Percentiles rank a stretch among this genome's conserved stretches.
Conservation (phyloP, 371 early-diverging fungal species). For the Mortierella polycephala region DNA sequence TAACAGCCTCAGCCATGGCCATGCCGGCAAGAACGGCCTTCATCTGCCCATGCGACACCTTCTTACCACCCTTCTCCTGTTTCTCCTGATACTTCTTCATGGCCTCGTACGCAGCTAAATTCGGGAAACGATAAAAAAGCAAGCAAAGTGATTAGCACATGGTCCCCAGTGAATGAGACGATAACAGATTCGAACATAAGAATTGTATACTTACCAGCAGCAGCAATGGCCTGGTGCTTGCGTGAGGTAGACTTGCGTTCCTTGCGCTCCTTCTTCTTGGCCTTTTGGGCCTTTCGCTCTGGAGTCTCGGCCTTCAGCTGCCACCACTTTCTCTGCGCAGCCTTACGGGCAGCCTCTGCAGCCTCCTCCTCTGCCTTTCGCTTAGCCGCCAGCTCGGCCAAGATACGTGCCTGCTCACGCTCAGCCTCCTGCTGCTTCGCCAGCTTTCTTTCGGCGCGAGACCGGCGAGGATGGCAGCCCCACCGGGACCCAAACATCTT, state of each 20-base stretch:
- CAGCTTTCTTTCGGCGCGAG: constrained; percentile 39
- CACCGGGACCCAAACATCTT: constrained; percentile 47
- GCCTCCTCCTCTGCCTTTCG: constrained; percentile 29
- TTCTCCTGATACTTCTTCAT: constrained; percentile 46
- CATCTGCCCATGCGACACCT: constrained; percentile 46
- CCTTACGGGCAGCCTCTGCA: constrained; percentile 25
- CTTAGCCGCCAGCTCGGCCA: constrained; percentile 35
- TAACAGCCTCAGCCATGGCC: constrained; percentile 53
- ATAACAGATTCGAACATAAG: too few species aligned
- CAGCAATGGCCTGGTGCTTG: constrained; percentile 40
- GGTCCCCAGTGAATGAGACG: too few species aligned
- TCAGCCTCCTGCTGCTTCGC: constrained; percentile 42
- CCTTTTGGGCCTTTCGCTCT: constrained; percentile 14
- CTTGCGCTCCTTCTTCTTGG: constrained; percentile 34
- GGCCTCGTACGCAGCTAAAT: constrained; percentile 47
- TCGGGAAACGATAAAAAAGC: neutral
- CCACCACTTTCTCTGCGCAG: constrained; percentile 41
- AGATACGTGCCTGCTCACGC: constrained; percentile 22
- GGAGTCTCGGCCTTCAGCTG: constrained; percentile 15
- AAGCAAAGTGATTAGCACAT: too few species aligned
- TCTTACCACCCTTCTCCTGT: constrained; percentile 33
- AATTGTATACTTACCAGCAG: constrained; percentile 35
- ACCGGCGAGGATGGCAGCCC: constrained; percentile 46
- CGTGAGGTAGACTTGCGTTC: constrained; percentile 30
- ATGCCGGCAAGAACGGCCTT: constrained; percentile 50